Evolutionary conservation across 2,329 filamentous ascomycete species (phyloP), one percentile per base, ranked within the genome.

Genomic region (Penicillium psychrosexuale): DNA sequence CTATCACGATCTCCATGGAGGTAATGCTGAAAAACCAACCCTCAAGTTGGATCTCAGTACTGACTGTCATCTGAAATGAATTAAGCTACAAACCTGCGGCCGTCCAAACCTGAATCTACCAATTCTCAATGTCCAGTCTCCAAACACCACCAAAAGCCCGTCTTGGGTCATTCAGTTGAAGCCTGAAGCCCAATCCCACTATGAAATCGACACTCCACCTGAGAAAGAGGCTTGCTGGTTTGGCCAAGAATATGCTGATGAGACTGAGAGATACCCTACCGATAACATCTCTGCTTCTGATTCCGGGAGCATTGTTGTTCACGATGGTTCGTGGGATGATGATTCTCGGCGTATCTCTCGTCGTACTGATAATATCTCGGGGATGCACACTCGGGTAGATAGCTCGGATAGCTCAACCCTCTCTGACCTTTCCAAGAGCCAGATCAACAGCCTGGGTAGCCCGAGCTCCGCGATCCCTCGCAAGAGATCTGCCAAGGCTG

Each of bases 1-100:
- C 62, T 22, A 44, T 72, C 38, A 62, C 52, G 17, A 60, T 72
- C 3, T 58, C 61, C 1, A 43, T 74, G 8, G 69, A 73, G 56
- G 71, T 73, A 66, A 34, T 2, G n/a, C 22, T 8, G 9, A 50
- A 17, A 19, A 19, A 1, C n/a, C 13, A 12, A n/a, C 24, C 13
- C 6, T 19, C 8, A 5, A 49, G 2, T 12, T 33, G 15, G 17
- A 8, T 11, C 34, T 22, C 17, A 22, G 28, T 39, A 19, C 51
- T 53, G 51, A 53, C 36, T 43, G n/a, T 48, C 15, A 4, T 46
- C 19, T 15, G 34, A 19, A 38, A 19, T 22, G 34, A 19, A 38
- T 28, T 22, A 33, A 49, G 38, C 27, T 43, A 55, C 47, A 71
- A 68, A 60, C 68, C 45, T 61, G 56, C 48, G 63, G 62, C 38